Percentiles rank a stretch among this genome's conserved stretches.
These are phyloP conservation scores for Bipolaris zeicola DNA, from an alignment of 2,329 filamentous ascomycete species.

Conservation along the genomic window DNA sequence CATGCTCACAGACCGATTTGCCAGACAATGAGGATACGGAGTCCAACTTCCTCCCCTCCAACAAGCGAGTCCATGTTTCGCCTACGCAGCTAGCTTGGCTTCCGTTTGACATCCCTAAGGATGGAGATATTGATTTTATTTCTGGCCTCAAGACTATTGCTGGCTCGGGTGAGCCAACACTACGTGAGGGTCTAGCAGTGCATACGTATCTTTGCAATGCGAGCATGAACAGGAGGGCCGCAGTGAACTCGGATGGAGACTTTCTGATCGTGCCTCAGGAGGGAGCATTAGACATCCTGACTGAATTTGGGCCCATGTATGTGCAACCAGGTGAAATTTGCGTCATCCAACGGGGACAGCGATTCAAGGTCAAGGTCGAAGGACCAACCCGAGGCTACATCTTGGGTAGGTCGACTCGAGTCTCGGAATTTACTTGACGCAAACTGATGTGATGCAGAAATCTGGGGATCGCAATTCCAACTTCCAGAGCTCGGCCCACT, in stretches of 20 bases:
- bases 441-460: constrained; percentile 30
- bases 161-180: constrained; percentile 47
- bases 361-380: constrained; percentile 72
- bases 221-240: constrained; percentile 47
- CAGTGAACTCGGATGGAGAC: constrained; percentile 72
- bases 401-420: constrained; percentile 51
- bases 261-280: constrained; percentile 77
- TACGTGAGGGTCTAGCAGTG: constrained; percentile 45
- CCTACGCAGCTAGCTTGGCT: constrained; percentile 47
- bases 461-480: constrained; percentile 49
- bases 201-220: constrained; percentile 45
- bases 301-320: constrained; percentile 74
- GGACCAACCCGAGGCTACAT: constrained; percentile 74
- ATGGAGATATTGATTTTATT: constrained; percentile 42
- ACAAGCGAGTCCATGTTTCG: constrained; percentile 45
- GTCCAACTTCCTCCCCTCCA: constrained; percentile 43
- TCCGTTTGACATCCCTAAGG: constrained; percentile 42
- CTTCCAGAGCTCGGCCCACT: constrained; percentile 48
- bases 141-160: constrained; percentile 46
- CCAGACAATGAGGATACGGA: constrained; percentile 46
- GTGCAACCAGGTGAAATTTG: constrained; percentile 80
- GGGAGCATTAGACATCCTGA: constrained; percentile 75
- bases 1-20: constrained; percentile 36
- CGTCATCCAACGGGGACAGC: constrained; percentile 74
- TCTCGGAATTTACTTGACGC: background rate